Percentiles rank a stretch among this genome's conserved stretches.
These are phyloP conservation scores for Nicotiana otophora DNA, from an alignment of 257 asterid genomes.

Conservation along the genomic window DNA sequence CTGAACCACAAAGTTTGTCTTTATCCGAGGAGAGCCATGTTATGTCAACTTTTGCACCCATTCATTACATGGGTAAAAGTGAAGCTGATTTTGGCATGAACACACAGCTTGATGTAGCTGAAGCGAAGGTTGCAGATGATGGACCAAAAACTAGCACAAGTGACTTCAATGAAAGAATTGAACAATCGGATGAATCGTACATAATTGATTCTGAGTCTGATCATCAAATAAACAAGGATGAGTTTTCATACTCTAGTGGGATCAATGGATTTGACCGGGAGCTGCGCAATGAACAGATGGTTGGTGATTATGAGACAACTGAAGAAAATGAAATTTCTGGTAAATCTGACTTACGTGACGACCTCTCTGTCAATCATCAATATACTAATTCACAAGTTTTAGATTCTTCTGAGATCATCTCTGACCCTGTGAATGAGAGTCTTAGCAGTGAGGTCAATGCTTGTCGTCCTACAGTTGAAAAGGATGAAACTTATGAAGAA, in stretches of 20 bases:
- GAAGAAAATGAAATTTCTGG: slow-evolving; percentile 14
- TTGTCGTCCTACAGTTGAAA: slow-evolving; percentile 12
- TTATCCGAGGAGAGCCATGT: slow-evolving; percentile 25
- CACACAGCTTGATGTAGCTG: slow-evolving; percentile 15
- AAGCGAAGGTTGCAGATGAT: neutral
- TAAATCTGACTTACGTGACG: neutral
- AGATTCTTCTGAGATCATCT: slow-evolving; percentile 7
- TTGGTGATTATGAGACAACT: slow-evolving; percentile 18
- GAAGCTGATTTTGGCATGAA: slow-evolving; percentile 22
- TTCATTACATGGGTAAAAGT: slow-evolving; percentile 17
- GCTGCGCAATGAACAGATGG: slow-evolving; percentile 22
- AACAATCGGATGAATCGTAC: slow-evolving; percentile 18
- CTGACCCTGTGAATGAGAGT: slow-evolving; percentile 17
- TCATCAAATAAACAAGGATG: slow-evolving; percentile 21
- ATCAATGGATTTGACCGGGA: neutral
- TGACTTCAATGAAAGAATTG: slow-evolving; percentile 5
- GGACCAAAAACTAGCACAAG: neutral
- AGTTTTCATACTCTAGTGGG: slow-evolving; percentile 7
- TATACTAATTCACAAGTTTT: slow-evolving; percentile 13
- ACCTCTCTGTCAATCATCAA: slow-evolving; percentile 10
- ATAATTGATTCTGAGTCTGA: slow-evolving; percentile 16
- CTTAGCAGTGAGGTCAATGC: slow-evolving; percentile 10
- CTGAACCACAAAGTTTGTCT: slow-evolving; percentile 44
- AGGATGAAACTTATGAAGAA: slow-evolving; percentile 19
- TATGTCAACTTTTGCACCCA: slow-evolving; percentile 11